Evolutionary conservation across 169 alveolate genomes (phyloP).

Genomic region (Theileria parva): DNA sequence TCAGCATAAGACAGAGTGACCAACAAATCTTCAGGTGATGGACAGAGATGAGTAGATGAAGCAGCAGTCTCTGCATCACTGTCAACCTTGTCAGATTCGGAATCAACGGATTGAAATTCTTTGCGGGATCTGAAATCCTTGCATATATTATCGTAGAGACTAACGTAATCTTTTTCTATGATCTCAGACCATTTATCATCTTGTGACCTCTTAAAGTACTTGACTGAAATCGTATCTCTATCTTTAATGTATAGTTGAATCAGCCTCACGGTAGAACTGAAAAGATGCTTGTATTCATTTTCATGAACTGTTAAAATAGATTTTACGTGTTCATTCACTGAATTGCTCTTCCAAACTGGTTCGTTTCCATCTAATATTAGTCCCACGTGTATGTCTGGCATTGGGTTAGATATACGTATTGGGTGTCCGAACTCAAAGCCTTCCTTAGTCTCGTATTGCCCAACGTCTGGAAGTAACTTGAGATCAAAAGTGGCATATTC

Average conservation of each 20-base stretch:
- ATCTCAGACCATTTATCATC: background rate
- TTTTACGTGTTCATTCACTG: constrained; percentile 1
- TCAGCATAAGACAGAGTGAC: background rate
- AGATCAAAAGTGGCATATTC: background rate
- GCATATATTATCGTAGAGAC: background rate
- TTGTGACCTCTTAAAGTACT: background rate
- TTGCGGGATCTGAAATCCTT: background rate
- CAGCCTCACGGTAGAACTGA: background rate
- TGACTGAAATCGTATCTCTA: background rate
- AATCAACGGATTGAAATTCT: background rate
- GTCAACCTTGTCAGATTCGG: background rate
- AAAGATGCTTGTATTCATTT: background rate
- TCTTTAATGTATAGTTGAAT: constrained; percentile 3
- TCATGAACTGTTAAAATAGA: constrained; percentile 9
- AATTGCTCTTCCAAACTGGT: background rate
- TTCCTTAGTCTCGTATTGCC: constrained; percentile 5
- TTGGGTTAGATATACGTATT: constrained; percentile 1
- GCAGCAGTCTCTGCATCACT: background rate
- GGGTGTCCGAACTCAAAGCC: constrained; percentile 17
- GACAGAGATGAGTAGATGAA: background rate
- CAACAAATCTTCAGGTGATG: background rate
- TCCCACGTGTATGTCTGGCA: background rate
- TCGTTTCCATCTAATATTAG: background rate
- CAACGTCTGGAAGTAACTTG: background rate
- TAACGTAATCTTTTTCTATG: background rate